Conservation (phyloP, 2,329 filamentous ascomycete species). For the Periconia macrospinosa region DNA sequence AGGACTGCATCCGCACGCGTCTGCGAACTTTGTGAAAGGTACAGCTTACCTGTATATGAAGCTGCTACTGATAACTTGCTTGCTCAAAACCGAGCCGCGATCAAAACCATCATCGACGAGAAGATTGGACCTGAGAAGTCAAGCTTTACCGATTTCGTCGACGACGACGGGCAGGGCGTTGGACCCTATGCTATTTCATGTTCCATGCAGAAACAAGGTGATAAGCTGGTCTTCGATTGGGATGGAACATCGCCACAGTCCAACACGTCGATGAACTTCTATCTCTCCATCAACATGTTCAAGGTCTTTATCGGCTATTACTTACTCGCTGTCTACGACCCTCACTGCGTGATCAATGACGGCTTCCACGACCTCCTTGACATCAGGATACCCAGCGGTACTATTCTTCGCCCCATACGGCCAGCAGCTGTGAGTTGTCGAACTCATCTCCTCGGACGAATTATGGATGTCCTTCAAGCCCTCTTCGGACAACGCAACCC, state of each 20-base stretch:
- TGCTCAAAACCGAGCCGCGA: slow-evolving; percentile 47
- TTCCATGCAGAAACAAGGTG: slow-evolving; percentile 49
- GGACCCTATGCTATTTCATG: slow-evolving; percentile 53
- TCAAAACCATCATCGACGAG: slow-evolving; percentile 51
- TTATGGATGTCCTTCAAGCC: slow-evolving; percentile 55
- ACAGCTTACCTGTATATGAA: slow-evolving; percentile 49
- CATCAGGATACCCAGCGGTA: slow-evolving; percentile 50
- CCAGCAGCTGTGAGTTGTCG: slow-evolving; percentile 53
- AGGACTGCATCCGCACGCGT: slow-evolving; percentile 49
- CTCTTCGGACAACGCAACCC: slow-evolving; percentile 53
- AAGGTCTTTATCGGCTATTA: slow-evolving; percentile 56
- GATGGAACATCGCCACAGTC: slow-evolving; percentile 53
- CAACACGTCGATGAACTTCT: slow-evolving; percentile 52
- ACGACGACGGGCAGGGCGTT: slow-evolving; percentile 51
- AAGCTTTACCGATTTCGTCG: slow-evolving; percentile 54
- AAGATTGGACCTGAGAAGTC: slow-evolving; percentile 48
- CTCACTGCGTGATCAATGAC: slow-evolving; percentile 54
- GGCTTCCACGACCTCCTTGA: slow-evolving; percentile 56
- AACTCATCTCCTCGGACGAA: slow-evolving; percentile 52
- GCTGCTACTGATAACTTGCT: slow-evolving; percentile 51
- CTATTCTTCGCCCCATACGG: slow-evolving; percentile 50
- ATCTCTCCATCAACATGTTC: slow-evolving; percentile 54
- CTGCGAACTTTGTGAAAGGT: slow-evolving; percentile 50
- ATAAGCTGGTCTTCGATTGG: slow-evolving; percentile 53
- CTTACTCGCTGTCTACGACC: slow-evolving; percentile 53